Evolutionary conservation across 2,329 filamentous ascomycete species (phyloP).

Genomic region (Penicillium sp.): DNA sequence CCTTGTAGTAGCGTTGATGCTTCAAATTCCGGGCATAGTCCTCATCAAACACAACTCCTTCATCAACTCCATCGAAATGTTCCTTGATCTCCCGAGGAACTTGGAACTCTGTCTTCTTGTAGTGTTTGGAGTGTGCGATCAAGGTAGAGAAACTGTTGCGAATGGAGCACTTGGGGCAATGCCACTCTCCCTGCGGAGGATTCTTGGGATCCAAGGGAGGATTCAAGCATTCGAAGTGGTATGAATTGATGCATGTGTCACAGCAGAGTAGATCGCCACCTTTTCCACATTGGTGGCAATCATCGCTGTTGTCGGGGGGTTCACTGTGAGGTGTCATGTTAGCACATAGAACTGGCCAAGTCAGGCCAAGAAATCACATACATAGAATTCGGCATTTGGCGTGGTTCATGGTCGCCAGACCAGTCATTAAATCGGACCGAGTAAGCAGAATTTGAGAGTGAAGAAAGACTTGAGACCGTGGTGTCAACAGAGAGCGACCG

Average conservation of each 20-base stretch:
- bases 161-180: conserved; percentile 63
- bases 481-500: conserved; percentile 19
- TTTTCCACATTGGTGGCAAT: conserved; percentile 80
- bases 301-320: conserved; percentile 73
- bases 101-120: conserved; percentile 69
- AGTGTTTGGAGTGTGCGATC: conserved; percentile 63
- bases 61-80: conserved; percentile 75
- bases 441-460: conserved; percentile 16
- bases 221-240: conserved; percentile 85
- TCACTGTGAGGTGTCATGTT: conserved; percentile 20
- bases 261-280: conserved; percentile 87
- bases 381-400: conserved; percentile 21
- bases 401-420: conserved; percentile 6
- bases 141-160: conserved; percentile 62
- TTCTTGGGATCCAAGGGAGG: conserved; percentile 66
- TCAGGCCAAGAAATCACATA: conserved; percentile 11
- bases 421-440: conserved; percentile 16
- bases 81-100: conserved; percentile 70
- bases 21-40: conserved; percentile 14
- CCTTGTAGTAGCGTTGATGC: conserved; percentile 18
- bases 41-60: conserved; percentile 72
- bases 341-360: conserved; percentile 7
- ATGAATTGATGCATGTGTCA: conserved; percentile 85
- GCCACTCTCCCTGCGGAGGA: conserved; percentile 74
- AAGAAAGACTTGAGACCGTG: conserved; percentile 12